Evolutionary conservation across 768 basidiomycete species (phyloP), one percentile per base, ranked within the genome.

Genomic region (Artomyces pyxidatus): DNA sequence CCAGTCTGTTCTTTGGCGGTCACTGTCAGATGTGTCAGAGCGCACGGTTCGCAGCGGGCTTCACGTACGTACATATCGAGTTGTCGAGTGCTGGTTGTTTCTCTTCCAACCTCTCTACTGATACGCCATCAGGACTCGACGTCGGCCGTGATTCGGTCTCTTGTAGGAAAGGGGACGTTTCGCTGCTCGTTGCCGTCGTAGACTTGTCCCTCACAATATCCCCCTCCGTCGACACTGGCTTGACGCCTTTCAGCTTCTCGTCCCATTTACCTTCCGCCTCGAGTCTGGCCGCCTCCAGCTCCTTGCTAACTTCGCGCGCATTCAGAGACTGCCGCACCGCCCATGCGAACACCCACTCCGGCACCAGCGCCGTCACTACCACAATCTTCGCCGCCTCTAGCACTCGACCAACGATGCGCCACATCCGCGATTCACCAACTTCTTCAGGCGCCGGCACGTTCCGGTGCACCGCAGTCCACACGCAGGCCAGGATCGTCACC

Each of bases 381-480:
- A 35, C 6, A 35, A 35, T 35, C 32, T 35, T 35, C 32, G 17
- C 32, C 32, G 32, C 32, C 32, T 2, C 32, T 3, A 35, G 2
- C 12, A 35, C 32, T 35, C 32, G 11, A 11, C 17, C 32, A 35
- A 35, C 12, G 11, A 12, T 35, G 32, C 32, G 32, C 17, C 32
- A n/a, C 12, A 35, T 3, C 32, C 32, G 17, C 17, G 32, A 35
- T 6, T 35, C 12, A 11, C 17, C 21, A 16, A 44, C 35, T 12
- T 58, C 58, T 9, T 61, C 42, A 4, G 52, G 50, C 28, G 25
- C 37, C 2, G 65, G 63, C n/a, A 67, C 55, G 49, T 67, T 64
- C 14, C 61, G 63, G 19, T 67, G 66, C 9, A 64, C 45, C 7
- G 58, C 50, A 12, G 55, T 57, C 66, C 65, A 67, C 16, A 58